Evolutionary conservation across 176 grass and related monocot genomes (phyloP).

Genomic region (Coix lacrymajobi): DNA sequence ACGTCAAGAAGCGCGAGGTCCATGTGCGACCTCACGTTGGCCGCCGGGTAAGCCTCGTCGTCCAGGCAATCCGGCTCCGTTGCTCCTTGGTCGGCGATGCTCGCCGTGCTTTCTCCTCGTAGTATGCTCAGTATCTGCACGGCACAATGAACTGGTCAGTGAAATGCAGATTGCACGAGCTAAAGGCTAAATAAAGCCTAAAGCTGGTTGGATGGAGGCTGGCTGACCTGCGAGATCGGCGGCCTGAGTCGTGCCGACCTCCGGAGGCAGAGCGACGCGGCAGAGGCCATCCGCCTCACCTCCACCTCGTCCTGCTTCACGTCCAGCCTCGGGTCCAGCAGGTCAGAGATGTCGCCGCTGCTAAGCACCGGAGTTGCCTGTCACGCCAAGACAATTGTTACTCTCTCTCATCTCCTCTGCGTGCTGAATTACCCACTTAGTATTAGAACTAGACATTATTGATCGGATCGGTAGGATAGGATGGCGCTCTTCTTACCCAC

Average conservation of each 20-base stretch:
- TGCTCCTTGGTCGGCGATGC: conserved; percentile 7
- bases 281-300: conserved; percentile 53
- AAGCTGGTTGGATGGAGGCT: background rate
- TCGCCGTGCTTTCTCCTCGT: conserved; percentile 34
- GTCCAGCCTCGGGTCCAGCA: conserved; percentile 66
- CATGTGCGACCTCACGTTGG: conserved; percentile 66
- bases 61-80: conserved; percentile 51
- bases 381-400: background rate
- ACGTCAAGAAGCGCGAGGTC: conserved; percentile 66
- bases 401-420: background rate
- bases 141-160: background rate
- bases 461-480: background rate
- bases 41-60: conserved; percentile 74
- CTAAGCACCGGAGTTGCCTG: conserved; percentile 72
- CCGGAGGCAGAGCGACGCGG: conserved; percentile 73
- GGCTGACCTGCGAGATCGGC: conserved; percentile 56
- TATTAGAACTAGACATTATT: background rate
- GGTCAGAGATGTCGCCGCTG: conserved; percentile 56
- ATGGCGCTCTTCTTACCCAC: conserved; percentile 59
- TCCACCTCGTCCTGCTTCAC: conserved; percentile 49
- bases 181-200: too few relatives aligned
- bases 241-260: conserved; percentile 74
- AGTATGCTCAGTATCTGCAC: conserved; percentile 59
- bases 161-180: background rate
- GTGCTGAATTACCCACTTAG: background rate